Evolutionary conservation across 2,329 filamentous ascomycete genomes (phyloP), one percentile per base, ranked within the genome.

Genomic region (Fusarium austroafricanum): DNA sequence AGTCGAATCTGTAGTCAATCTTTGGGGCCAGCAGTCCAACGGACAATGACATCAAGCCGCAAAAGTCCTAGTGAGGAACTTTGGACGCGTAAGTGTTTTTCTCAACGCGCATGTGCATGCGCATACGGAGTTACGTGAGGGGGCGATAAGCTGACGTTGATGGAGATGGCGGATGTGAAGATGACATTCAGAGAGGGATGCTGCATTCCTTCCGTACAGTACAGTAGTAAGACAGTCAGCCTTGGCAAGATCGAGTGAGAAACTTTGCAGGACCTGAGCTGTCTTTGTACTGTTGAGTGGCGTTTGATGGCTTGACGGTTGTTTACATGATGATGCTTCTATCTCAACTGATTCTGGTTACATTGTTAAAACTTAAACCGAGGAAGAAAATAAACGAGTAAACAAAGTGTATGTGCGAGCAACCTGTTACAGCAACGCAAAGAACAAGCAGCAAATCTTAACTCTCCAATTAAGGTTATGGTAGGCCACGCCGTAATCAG

Each of bases 81-180:
- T 51, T 64, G 52, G 35, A 64, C 61, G 59, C 61, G 61, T 64
- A 64, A 64, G 61, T 64, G 59, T 31, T 28, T 45, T n/a, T 47
- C 20, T 44, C n/a, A 40, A 20, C 42, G 40, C 17, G 38, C n/a
- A 52, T 33, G 55, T 28, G 55, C 45, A 61, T 52, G 40, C 39
- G 33, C 45, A 54, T 61, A 45, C 26, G 43, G 14, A 43, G 42
- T 52, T 52, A 14, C 38, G 37, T 52, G 46, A 55, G 49, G 31
- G 49, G 46, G 55, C 38, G 37, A 61, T 54, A 61, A 61, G 58
- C 58, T 61, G 55, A 61, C 56, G 58, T 45, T 45, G 55, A 43
- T 43, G 18, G 35, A 29, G 12, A 29, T 45, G 35, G 23, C 18
- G 35, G 33, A 59, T 21, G 23, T 29, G 40, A n/a, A 26, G 20